Base-by-base conservation (phyloP, 192 early-diverging fungal genomes). In the Coemansia biformis region DNA sequence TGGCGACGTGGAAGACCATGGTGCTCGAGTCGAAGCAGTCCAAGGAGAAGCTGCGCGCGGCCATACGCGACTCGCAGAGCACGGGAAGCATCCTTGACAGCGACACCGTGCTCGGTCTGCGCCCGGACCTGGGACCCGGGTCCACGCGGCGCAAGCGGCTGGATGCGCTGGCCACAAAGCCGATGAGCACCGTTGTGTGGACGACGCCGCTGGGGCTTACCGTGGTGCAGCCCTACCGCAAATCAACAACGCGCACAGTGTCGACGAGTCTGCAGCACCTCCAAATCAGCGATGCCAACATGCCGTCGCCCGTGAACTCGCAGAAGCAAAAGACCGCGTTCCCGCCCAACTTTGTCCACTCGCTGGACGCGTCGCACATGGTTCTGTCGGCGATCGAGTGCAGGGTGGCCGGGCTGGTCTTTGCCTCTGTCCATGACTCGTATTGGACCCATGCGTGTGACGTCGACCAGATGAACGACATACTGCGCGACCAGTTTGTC, bases 321-420 rank as follows among this genome's bases (percentile, higher is more conserved):
- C 78, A 78, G 45, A 98, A 96, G 77, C 95, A 98, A 63, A 83
- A 86, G 33, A 88, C 88, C 2, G 95, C 95, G 2, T 98, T 98
- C 78, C 95, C 95, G 31, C 95, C 95, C 21, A 98, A 98, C 78
- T 98, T 90, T 77, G 90, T 98, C 61, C 95, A 98, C 69, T 94
- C 91, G 4, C 77, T 98, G 19, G 95, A 98, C 66, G 95, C 95
- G 1, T 83, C 91, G 17, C 95, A 98, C 58, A 98, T 98, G 95
- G 78, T 93, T 51, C 80, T 96, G 66, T 90, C 92, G 14, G 92
- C 95, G 21, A 77, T 91, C 22, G 81, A 80, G 47, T 96, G 92
- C 77, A 80, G 89, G 36, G 60, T 75, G 30, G 79, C 77, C 15
- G 84, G 82, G 4, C 60, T 98, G 48, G 77, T 83, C 9, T 98